Evolutionary conservation across 2,329 filamentous ascomycete species (phyloP).

Genomic region (Claviceps pusilla): DNA sequence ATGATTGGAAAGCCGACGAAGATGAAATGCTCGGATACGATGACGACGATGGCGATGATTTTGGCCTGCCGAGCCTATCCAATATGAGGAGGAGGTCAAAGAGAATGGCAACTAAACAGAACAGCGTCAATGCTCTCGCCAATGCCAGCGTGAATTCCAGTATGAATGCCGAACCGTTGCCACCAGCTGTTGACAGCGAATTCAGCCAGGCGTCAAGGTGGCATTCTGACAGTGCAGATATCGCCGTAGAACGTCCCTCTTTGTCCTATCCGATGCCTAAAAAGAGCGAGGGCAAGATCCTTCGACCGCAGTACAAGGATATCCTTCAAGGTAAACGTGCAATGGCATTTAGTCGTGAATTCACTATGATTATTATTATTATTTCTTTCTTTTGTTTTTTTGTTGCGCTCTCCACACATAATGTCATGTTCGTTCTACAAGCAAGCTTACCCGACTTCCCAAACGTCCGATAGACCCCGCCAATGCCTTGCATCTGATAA

Average conservation of each 20-base stretch:
- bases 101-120: constrained; percentile 31
- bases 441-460: neutral
- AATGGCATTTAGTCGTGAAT: too few species aligned
- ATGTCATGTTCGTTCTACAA: neutral
- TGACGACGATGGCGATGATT: constrained; percentile 86
- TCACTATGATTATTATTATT: too few species aligned
- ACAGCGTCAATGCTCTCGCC: constrained; percentile 6
- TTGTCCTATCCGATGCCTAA: constrained; percentile 76
- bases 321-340: constrained; percentile 52
- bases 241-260: constrained; percentile 74
- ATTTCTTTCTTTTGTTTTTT: neutral
- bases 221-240: constrained; percentile 79
- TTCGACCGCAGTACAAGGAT: constrained; percentile 94
- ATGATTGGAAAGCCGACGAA: constrained; percentile 66
- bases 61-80: constrained; percentile 81
- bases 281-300: constrained; percentile 84
- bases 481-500: constrained; percentile 87
- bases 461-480: constrained; percentile 49
- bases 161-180: constrained; percentile 15
- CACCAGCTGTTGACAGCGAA: constrained; percentile 22
- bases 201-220: constrained; percentile 33
- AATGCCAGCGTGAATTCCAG: neutral
- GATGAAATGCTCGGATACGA: constrained; percentile 67
- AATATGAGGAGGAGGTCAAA: constrained; percentile 68
- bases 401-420: too few species aligned